A percentile compares a stretch with the other conserved stretches of the same genome.
These are phyloP conservation scores for Podospora australis DNA, from an alignment of 495 filamentous ascomycete genomes.

Conservation along the genomic window DNA sequence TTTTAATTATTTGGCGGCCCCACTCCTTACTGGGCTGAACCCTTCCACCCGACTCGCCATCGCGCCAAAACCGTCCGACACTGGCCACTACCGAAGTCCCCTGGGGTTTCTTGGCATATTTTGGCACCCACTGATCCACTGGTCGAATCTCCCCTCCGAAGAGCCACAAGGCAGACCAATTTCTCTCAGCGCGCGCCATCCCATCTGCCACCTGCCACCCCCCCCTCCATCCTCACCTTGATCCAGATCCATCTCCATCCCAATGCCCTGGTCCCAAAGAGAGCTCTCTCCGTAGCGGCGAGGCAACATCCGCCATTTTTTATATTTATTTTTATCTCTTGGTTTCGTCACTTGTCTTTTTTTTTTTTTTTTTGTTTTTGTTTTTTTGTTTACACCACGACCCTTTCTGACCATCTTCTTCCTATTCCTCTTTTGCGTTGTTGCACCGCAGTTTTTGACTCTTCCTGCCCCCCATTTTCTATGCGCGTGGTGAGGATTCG, in stretches of 20 bases:
- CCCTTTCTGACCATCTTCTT: background rate
- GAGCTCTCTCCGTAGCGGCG: slow-evolving; percentile 1
- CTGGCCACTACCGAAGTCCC: background rate
- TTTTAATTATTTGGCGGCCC: background rate
- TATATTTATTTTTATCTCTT: slow-evolving; percentile 1
- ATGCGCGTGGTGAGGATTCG: slow-evolving; percentile 1
- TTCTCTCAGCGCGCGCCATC: slow-evolving; percentile 3
- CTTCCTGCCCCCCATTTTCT: no score
- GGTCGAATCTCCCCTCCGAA: background rate
- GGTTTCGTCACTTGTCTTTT: background rate
- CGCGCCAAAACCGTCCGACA: slow-evolving; percentile 1
- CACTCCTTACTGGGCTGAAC: slow-evolving; percentile 8
- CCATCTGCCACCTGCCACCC: background rate
- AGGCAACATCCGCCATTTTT: background rate
- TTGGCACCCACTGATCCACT: background rate
- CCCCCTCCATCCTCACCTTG: background rate
- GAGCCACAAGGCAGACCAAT: slow-evolving; percentile 5
- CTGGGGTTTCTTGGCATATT: slow-evolving; percentile 1
- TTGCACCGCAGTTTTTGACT: no score
- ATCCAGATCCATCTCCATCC: background rate
- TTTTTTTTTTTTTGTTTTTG: background rate
- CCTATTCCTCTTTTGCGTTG: no score
- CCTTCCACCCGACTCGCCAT: slow-evolving; percentile 6
- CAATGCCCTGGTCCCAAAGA: slow-evolving; percentile 4
- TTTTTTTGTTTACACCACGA: background rate